Conservation (phyloP, 495 filamentous ascomycete genomes). For the Talaromyces thailandensis region DNA sequence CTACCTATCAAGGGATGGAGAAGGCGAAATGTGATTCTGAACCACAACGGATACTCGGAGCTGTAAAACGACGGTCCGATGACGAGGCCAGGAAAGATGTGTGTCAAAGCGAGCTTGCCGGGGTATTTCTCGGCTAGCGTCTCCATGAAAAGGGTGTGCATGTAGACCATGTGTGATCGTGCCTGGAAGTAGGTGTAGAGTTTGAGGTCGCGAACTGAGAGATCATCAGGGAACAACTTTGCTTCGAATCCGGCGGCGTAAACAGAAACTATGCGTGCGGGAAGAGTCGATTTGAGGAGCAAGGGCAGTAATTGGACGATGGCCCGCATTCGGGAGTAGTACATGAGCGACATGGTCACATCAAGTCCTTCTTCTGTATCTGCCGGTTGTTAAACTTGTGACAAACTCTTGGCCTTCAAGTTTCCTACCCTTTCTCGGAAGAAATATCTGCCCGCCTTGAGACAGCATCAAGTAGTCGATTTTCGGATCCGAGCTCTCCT, state of each 20-base stretch:
- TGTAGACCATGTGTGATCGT: constrained; percentile 10
- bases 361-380: constrained; percentile 18
- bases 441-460: constrained; percentile 14
- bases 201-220: constrained; percentile 10
- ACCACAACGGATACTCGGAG: constrained; percentile 3
- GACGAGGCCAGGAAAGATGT: constrained; percentile 14
- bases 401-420: not conserved
- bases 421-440: constrained; percentile 3
- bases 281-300: constrained; percentile 10
- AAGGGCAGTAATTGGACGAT: constrained; percentile 16
- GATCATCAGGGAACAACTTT: constrained; percentile 11
- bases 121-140: constrained; percentile 11
- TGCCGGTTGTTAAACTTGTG: not conserved
- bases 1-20: not conserved
- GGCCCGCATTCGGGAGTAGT: constrained; percentile 23
- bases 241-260: constrained; percentile 10
- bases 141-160: constrained; percentile 17
- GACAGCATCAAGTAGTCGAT: constrained; percentile 21
- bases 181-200: not conserved
- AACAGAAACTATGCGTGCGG: constrained; percentile 13
- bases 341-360: constrained; percentile 16
- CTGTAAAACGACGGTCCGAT: not conserved
- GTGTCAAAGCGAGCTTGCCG: constrained; percentile 7
- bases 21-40: constrained; percentile 3
- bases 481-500: not conserved